Base-by-base conservation (phyloP, 176 grass and related monocot species). In the Oryza coarctata region DNA sequence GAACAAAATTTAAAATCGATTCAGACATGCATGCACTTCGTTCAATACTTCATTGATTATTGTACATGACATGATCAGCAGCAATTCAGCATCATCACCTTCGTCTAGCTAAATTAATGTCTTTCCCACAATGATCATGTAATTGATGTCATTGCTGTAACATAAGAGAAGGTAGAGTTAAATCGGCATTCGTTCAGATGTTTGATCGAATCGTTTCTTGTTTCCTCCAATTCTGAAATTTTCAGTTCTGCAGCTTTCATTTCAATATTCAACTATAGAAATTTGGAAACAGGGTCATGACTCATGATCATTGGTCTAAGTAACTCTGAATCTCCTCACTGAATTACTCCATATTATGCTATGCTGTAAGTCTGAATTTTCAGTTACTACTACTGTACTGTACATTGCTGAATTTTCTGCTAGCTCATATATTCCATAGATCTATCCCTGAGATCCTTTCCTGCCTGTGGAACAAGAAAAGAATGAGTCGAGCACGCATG, bases 21-120 rank as follows among this genome's bases (percentile, higher is more conserved):
- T 22, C 25, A 3, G 2, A 3, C 6, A 17, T 70, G 5, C 17
- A 39, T 12, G 41, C 68, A 66, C 44, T 41, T 83, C 32, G 32
- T 33, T 33, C 50, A 22, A n/a, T 3, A 55, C 7, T 55, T 22
- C 7, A 72, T 58, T 72, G 58, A 62, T 25, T 39, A 29, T 8
- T 82, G 85, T 88, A 83, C 45, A 88, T 78, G 74, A 28, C 10
- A 70, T 35, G 63, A 36, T 13, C 22, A 52, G 26, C 77, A 12
- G 12, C 2, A 55, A 80, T 70, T 70, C 55, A 25, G n/a, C 55
- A 11, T 60, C 55, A 11, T 60, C 55, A 11, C 55, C 7, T 60
- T 60, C 22, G 0, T 58, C 20, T 58, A 58, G 52, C 8, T 58
- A 9, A 23, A 25, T 58, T 10, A 23, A 25, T 60, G 23, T 60